Evolutionary conservation across 441 rosid species (phyloP), one percentile per base, ranked within the genome.

Genomic region (Daphne laureola): DNA sequence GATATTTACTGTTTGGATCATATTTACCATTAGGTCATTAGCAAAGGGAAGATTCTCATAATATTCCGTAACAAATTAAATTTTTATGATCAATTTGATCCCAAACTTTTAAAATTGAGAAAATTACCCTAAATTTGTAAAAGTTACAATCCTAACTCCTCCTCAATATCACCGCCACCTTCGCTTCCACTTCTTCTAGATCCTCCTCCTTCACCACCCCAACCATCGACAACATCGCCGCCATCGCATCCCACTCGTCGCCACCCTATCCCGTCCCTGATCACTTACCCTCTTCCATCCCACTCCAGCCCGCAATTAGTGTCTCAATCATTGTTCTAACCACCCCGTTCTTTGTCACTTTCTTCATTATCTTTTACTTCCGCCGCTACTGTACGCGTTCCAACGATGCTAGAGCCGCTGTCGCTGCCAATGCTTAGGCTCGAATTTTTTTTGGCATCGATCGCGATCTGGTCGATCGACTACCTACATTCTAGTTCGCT

Each of bases 361-460:
- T 87, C 49, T 79, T 87, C n/a, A 58, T 87, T 3, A 84, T 87
- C 23, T 87, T 87, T 50, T 87, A 87, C 62, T 80, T 74, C 51
- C 92, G 84, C 77, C 84, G 92, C 63, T 80, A 75, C 57, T 68
- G 59, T 15, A 49, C 38, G 9, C 38, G 38, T 9, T 1, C 38
- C 38, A 8, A 55, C 35, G 41, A 42, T 63, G 54, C 44, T 46
- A 26, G n/a, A 66, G 51, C 3, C 61, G 51, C 45, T 26, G 56
- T 55, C 31, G n/a, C 11, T 4, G 36, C 13, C 14, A 44, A 27
- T 14, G 44, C 21, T 36, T 35, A 23, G 49, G 60, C 14, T 12
- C 70, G 90, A 82, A 82, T 64, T 87, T 92, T 1, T 64, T 87
- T 92, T 1, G 96, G 96, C 51, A 74, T 87, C 62, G 84, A 87